A percentile compares a stretch with the other conserved stretches of the same genome.
These are phyloP conservation scores for Haematococcus lacustris DNA, from an alignment of 139 green algal genomes.

Conservation along the genomic window DNA sequence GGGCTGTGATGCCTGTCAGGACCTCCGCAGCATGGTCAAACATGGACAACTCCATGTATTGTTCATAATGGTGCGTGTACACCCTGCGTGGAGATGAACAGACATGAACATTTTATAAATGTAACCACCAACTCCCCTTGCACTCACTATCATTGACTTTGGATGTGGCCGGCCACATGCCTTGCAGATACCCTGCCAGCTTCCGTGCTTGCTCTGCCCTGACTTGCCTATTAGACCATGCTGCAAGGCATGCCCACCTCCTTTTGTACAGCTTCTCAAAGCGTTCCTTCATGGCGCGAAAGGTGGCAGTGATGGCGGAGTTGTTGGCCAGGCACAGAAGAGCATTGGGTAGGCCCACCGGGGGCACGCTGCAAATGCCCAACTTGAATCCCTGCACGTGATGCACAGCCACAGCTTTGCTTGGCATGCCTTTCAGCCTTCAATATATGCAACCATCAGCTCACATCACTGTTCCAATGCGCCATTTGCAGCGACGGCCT, in stretches of 20 bases:
- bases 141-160: no score
- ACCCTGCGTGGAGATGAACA: no score
- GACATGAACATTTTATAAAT: no score
- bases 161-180: no score
- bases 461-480: constrained; percentile 69
- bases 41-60: constrained; percentile 57
- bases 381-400: constrained; percentile 69
- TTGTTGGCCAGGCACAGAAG: constrained; percentile 73
- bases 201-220: no score
- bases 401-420: no score
- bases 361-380: constrained; percentile 56
- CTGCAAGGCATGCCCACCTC: constrained; percentile 9
- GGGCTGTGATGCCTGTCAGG: constrained; percentile 21
- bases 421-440: no score
- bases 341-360: constrained; percentile 54
- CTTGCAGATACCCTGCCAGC: no score
- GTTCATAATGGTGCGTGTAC: constrained; percentile 66
- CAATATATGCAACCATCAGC: no score
- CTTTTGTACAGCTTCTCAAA: constrained; percentile 52
- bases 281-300: constrained; percentile 47
- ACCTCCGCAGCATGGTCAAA: constrained; percentile 43
- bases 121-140: no score
- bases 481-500: constrained; percentile 53
- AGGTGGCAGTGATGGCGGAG: constrained; percentile 54
- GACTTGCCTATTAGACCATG: no score